Evolutionary conservation across 2,329 filamentous ascomycete genomes (phyloP).

Genomic region (Penicillium sp.): DNA sequence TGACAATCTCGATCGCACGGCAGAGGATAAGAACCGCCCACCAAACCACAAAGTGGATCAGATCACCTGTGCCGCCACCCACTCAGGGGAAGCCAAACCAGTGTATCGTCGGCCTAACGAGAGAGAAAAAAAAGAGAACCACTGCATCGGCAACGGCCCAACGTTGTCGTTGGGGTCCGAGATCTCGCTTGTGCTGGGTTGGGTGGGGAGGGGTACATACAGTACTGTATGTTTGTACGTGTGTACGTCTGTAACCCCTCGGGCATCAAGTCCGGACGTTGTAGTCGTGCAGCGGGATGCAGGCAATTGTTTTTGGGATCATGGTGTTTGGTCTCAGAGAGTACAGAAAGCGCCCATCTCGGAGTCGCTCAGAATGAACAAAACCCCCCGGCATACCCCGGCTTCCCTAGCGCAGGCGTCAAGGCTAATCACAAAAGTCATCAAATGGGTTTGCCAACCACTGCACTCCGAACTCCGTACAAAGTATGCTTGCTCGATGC

Average conservation of each 20-base stretch:
- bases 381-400: background rate
- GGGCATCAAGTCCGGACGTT: slow-evolving; percentile 1
- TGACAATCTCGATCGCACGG: slow-evolving; percentile 7
- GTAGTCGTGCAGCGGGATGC: background rate
- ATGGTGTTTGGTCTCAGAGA: background rate
- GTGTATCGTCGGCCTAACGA: background rate
- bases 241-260: background rate
- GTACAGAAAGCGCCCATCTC: background rate
- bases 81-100: background rate
- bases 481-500: background rate
- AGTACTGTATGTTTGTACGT: background rate
- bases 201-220: background rate
- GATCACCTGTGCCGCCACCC: slow-evolving; percentile 8
- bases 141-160: slow-evolving; percentile 5
- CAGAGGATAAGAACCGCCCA: background rate
- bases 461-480: too few relatives aligned
- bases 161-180: slow-evolving; percentile 1
- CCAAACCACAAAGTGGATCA: slow-evolving; percentile 6
- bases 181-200: slow-evolving; percentile 2
- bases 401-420: background rate
- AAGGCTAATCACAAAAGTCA: background rate
- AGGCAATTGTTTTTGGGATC: background rate
- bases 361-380: background rate
- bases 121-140: background rate
- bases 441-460: background rate